Percentiles rank a stretch among this genome's conserved stretches.
These are phyloP conservation scores for Arctostaphylos glauca DNA, from an alignment of 148 eudicot species.

Conservation along the genomic window DNA sequence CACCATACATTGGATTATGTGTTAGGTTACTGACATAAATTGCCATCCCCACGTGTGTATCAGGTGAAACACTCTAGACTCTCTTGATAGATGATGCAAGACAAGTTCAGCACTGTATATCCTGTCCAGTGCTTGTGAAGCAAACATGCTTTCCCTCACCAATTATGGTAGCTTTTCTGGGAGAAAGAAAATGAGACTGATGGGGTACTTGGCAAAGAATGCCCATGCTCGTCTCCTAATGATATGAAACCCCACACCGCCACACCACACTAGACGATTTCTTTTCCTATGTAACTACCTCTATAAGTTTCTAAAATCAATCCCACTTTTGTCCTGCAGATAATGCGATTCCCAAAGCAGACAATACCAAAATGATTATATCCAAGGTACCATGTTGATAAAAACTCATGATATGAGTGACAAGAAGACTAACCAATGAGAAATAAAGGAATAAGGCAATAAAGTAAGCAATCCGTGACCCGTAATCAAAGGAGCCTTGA, in stretches of 20 bases:
- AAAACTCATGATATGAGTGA: not conserved
- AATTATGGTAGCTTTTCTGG: not conserved
- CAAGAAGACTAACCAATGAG: constrained; percentile 66
- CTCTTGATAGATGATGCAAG: not conserved
- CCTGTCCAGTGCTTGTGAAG: not conserved
- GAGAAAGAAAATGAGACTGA: constrained; percentile 2
- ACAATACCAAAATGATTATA: not conserved
- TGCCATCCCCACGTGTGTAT: not conserved
- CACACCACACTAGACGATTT: too few relatives aligned
- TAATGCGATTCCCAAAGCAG: not conserved
- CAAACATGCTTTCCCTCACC: constrained; percentile 7
- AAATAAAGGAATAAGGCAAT: constrained; percentile 80
- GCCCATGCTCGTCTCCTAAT: not conserved
- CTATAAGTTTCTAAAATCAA: not conserved
- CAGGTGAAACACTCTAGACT: not conserved
- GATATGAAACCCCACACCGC: not conserved
- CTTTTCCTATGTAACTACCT: not conserved
- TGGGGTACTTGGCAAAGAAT: not conserved
- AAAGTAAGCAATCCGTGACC: constrained; percentile 71
- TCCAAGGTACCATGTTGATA: not conserved
- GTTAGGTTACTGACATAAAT: not conserved
- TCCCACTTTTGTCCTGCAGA: not conserved
- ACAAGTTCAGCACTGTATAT: not conserved
- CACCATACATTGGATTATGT: not conserved
- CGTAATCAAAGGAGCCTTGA: constrained; percentile 70